These are phyloP conservation scores for Colletotrichum salicis DNA, from an alignment of 2,329 filamentous ascomycete species.

Conservation along the genomic window DNA sequence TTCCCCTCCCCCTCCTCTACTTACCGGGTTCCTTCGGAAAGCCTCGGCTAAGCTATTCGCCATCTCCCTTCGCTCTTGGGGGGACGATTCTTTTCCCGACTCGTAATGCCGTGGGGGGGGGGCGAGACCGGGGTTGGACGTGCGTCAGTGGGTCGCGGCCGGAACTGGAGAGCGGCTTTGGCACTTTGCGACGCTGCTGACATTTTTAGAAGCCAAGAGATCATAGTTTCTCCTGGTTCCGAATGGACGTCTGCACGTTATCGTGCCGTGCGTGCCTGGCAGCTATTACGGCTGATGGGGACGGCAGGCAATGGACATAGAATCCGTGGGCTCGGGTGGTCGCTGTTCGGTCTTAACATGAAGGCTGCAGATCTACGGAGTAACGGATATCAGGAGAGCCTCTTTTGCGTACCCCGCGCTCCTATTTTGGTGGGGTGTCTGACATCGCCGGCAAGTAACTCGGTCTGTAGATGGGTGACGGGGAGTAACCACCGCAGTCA, in stretches of 20 bases:
- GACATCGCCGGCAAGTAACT: not conserved
- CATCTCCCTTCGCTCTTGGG: not conserved
- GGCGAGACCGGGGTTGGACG: not conserved
- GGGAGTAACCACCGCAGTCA: not conserved
- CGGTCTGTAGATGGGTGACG: not conserved
- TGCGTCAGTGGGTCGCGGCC: not conserved
- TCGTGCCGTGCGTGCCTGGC: not conserved
- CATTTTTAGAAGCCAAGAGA: not conserved
- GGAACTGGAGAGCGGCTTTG: not conserved
- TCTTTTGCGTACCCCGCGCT: not conserved
- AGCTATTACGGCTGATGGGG: not conserved
- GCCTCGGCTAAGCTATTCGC: not conserved
- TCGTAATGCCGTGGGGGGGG: not conserved
- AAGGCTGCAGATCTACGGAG: no score
- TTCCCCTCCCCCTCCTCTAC: not conserved
- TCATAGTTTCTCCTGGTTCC: not conserved
- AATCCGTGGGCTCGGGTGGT: not conserved
- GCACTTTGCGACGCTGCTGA: not conserved
- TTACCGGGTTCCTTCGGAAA: constrained; percentile 9
- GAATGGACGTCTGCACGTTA: not conserved
- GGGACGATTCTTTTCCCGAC: constrained; percentile 18
- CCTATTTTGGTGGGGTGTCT: not conserved
- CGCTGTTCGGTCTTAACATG: no score
- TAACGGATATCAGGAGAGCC: not conserved
- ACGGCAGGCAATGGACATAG: not conserved